These are phyloP conservation scores for Ambrosia hybrid DNA, from an alignment of 140 eudicot species.

Conservation along the genomic window DNA sequence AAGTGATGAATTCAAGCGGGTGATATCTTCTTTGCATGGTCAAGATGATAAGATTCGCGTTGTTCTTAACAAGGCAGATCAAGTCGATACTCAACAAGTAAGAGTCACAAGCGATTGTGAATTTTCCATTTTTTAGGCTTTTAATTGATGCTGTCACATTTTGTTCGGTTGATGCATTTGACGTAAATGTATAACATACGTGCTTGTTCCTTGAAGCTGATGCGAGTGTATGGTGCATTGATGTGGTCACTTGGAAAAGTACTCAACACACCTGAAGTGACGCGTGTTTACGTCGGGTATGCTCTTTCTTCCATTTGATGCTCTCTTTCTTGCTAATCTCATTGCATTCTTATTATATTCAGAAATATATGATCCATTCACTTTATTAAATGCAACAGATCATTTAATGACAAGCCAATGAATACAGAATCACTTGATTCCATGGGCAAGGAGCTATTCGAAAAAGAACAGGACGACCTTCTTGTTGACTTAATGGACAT, in stretches of 20 bases:
- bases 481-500: conserved; percentile 84
- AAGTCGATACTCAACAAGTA: conserved; percentile 95
- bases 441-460: conserved; percentile 76
- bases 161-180: conserved; percentile 1
- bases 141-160: not conserved
- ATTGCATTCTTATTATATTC: not conserved
- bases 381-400: conserved; percentile 33
- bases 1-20: conserved; percentile 61
- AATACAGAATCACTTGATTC: conserved; percentile 59
- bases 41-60: conserved; percentile 94
- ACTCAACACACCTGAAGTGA: conserved; percentile 84
- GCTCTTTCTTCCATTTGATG: conserved; percentile 13
- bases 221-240: conserved; percentile 95
- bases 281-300: conserved; percentile 91
- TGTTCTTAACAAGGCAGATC: conserved; percentile 91
- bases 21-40: conserved; percentile 79
- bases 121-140: not conserved
- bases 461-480: conserved; percentile 88
- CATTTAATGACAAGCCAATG: conserved; percentile 89
- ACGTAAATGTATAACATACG: conserved; percentile 8
- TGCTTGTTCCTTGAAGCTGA: conserved; percentile 45
- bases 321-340: conserved; percentile 5
- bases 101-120: conserved; percentile 18
- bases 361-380: too few species aligned
- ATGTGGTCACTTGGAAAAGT: conserved; percentile 99